Conservation (phyloP, 192 early-diverging fungal genomes). For the Rhizophagus sp. region DNA sequence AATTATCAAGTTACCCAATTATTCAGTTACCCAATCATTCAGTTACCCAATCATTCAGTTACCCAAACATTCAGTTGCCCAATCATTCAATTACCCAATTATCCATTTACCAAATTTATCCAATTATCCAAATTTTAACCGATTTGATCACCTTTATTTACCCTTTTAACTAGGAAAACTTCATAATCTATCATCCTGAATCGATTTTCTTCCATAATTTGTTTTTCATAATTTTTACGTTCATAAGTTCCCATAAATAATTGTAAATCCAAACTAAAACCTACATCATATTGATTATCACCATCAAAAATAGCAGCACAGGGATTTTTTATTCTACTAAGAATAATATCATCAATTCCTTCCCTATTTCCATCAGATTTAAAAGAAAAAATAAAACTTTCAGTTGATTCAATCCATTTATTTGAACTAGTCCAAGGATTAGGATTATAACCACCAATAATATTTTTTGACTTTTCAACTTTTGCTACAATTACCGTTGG, state of each 20-base stretch:
- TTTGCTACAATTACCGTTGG: background rate
- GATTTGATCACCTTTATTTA: background rate
- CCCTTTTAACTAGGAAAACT: background rate
- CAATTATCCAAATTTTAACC: background rate
- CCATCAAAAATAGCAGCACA: background rate
- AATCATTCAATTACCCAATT: too few species aligned
- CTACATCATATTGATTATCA: background rate
- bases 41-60: too few species aligned
- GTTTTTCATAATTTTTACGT: background rate
- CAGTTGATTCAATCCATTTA: background rate
- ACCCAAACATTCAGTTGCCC: too few species aligned
- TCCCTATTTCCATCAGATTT: background rate
- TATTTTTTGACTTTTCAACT: background rate
- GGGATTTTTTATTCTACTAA: background rate
- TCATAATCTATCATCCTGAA: background rate
- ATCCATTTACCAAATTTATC: too few species aligned
- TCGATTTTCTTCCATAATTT: background rate
- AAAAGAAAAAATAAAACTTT: constrained; percentile 18
- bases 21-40: too few species aligned
- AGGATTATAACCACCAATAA: constrained; percentile 19
- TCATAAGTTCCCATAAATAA: background rate
- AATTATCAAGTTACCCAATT: too few species aligned
- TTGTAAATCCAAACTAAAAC: background rate
- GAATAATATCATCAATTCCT: background rate
- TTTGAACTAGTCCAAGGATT: background rate